These are phyloP conservation scores for Talaromyces liani DNA, from an alignment of 495 filamentous ascomycete species.

Conservation along the genomic window DNA sequence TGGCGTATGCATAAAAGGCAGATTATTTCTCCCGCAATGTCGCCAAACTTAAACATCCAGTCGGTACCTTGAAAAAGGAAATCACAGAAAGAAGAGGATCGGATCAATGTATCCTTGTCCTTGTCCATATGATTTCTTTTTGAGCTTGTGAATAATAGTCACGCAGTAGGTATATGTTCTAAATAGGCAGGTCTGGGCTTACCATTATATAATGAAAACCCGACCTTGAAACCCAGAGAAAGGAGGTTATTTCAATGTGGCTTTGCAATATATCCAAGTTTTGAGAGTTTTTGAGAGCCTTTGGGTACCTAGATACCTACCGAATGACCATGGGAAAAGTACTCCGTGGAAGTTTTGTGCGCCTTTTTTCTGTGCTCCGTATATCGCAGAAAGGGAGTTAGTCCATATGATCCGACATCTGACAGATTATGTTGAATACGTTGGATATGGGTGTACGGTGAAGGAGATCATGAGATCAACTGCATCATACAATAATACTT, in stretches of 20 bases:
- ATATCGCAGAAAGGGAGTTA: background rate
- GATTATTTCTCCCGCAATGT: background rate
- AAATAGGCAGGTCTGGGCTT: background rate
- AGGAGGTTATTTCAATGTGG: background rate
- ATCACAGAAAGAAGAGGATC: background rate
- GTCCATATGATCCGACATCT: background rate
- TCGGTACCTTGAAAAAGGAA: background rate
- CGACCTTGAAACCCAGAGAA: background rate
- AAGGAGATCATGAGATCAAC: background rate
- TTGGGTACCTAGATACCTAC: background rate
- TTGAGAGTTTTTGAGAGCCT: background rate
- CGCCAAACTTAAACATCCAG: background rate
- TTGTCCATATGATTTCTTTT: background rate
- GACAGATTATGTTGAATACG: background rate
- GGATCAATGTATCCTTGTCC: background rate
- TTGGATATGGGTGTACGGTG: background rate
- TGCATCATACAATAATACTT: background rate
- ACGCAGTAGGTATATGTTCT: background rate
- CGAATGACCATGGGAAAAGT: background rate
- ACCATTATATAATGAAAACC: background rate
- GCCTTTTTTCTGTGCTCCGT: background rate
- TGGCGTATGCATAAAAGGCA: background rate
- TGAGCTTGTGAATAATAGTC: background rate
- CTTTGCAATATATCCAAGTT: background rate
- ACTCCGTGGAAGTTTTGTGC: background rate